Percentiles rank a stretch among this genome's conserved stretches.
Evolutionary conservation across 2,329 filamentous ascomycete genomes (phyloP).

Genomic region (Diaporthe humulicola): DNA sequence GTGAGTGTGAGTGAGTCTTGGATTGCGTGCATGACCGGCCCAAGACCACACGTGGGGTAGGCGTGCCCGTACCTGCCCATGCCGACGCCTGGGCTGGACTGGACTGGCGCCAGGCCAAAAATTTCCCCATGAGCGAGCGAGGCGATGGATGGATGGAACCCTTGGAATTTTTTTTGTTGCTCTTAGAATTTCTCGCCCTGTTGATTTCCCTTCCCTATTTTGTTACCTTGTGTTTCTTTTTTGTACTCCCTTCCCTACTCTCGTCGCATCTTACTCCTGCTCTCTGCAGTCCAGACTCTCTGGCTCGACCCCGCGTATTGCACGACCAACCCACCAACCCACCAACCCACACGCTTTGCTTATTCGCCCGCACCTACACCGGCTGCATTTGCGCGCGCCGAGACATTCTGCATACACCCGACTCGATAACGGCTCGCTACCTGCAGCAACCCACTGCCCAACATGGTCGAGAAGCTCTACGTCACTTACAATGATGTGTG

Average conservation of each 20-base stretch:
- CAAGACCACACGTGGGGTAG: conserved; percentile 6
- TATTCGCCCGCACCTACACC: not conserved
- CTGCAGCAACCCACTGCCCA: conserved; percentile 49
- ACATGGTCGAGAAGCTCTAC: conserved; percentile 88
- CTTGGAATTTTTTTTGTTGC: conserved; percentile 26
- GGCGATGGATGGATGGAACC: conserved; percentile 15
- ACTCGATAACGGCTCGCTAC: conserved; percentile 2
- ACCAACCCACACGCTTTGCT: conserved; percentile 15
- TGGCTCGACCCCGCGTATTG: not conserved
- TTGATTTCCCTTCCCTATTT: too few species aligned
- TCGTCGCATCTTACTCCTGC: not conserved
- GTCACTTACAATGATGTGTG: conserved; percentile 92
- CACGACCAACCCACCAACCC: not conserved
- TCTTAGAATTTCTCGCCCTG: not conserved
- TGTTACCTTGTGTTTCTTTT: not conserved
- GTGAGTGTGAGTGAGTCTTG: not conserved
- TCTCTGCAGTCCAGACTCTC: not conserved
- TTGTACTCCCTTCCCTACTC: not conserved
- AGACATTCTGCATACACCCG: conserved; percentile 32
- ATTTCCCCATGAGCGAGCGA: conserved; percentile 23
- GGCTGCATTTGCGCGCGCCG: conserved; percentile 33
- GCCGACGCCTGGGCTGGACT: conserved; percentile 1
- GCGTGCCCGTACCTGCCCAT: not conserved
- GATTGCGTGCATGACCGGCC: conserved; percentile 21
- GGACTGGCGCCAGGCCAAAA: conserved; percentile 20